These are phyloP conservation scores for barley (Hordeum vulgare) DNA, from an alignment of 176 grass and related monocot species.

Conservation along the genomic window MorexV3_pseudomolecules_assembly NC_058519.1:537698461-537698960, in stretches of 20 bases:
- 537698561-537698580: not conserved
- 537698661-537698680: not conserved
- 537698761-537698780: too few relatives aligned
- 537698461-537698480: not conserved
- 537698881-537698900: too few relatives aligned
- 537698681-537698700: too few relatives aligned
- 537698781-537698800: too few relatives aligned
- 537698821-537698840: too few relatives aligned
- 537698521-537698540: not conserved
- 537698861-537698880: too few relatives aligned
- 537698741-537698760: too few relatives aligned
- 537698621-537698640: not conserved
- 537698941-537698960: not conserved
- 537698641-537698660: not conserved
- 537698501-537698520: constrained; percentile 22
- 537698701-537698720: too few relatives aligned
- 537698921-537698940: not conserved
- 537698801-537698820: too few relatives aligned
- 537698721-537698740: too few relatives aligned
- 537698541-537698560: not conserved
- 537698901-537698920: not conserved
- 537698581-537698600: not conserved
- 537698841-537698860: too few relatives aligned
- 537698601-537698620: not conserved
- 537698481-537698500: not conserved